A percentile compares a stretch with the other conserved stretches of the same genome.
Evolutionary conservation across 768 basidiomycete genomes (phyloP).

Genomic region (Mycena pura): DNA sequence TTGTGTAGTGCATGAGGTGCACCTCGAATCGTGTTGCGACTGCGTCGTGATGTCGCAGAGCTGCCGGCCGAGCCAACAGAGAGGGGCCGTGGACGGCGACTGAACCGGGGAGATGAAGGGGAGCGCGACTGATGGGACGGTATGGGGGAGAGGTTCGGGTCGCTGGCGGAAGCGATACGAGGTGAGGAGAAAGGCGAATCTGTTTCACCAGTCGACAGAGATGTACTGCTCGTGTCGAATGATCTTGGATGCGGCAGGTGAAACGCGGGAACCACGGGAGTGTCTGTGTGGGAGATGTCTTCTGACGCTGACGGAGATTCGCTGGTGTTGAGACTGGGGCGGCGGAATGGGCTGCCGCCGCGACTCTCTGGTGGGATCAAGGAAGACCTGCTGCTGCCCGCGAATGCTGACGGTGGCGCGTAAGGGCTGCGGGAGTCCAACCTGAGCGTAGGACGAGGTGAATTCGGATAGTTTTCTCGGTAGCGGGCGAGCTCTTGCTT

Average conservation of each 20-base stretch:
- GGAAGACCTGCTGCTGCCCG: constrained; percentile 41
- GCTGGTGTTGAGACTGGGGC: constrained; percentile 23
- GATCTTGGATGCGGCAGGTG: constrained; percentile 31
- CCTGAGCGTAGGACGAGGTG: constrained; percentile 19
- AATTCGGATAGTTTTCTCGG: constrained; percentile 50
- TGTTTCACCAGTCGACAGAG: constrained; percentile 24
- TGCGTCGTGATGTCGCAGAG: constrained; percentile 37
- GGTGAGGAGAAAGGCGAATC: constrained; percentile 7
- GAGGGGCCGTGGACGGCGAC: constrained; percentile 39
- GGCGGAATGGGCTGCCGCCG: constrained; percentile 21
- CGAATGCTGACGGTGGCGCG: constrained; percentile 26
- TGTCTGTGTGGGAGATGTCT: constrained; percentile 18
- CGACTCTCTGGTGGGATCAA: constrained; percentile 32
- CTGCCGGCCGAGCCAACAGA: constrained; percentile 46
- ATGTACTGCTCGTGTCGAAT: constrained; percentile 35
- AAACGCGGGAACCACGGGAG: constrained; percentile 25
- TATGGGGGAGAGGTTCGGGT: constrained; percentile 14
- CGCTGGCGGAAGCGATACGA: not conserved
- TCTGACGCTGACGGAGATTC: constrained; percentile 26
- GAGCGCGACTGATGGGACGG: constrained; percentile 15
- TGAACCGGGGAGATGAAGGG: constrained; percentile 24
- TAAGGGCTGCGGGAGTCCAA: constrained; percentile 31
- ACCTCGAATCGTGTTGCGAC: constrained; percentile 54
- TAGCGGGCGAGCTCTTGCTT: constrained; percentile 70
- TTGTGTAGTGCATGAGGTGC: constrained; percentile 67